A percentile compares a stretch with the other conserved stretches of the same genome.
Evolutionary conservation across 495 filamentous ascomycete genomes (phyloP).

Genomic region (Haplographium delicatum): DNA sequence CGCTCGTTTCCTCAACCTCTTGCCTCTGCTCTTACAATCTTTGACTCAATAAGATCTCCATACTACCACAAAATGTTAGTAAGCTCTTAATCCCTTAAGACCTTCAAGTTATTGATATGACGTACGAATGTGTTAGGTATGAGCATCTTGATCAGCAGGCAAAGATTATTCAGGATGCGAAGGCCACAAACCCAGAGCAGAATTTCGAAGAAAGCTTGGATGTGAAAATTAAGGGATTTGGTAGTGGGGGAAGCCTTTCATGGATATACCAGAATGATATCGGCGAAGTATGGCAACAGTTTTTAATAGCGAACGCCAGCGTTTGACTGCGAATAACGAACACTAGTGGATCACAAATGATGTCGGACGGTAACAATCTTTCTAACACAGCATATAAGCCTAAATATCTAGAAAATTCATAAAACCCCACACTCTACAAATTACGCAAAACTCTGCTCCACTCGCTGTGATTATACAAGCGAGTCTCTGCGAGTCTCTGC

Average conservation of each 20-base stretch:
- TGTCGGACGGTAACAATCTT: no score
- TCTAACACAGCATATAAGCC: no score
- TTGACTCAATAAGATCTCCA: slow-evolving; percentile 38
- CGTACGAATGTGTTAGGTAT: slow-evolving; percentile 29
- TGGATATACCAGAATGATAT: slow-evolving; percentile 46
- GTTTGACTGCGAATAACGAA: neutral
- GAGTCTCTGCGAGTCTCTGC: no score
- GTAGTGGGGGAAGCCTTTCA: slow-evolving; percentile 32
- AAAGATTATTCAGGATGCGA: slow-evolving; percentile 24
- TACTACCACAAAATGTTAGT: slow-evolving; percentile 33
- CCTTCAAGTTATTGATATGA: neutral
- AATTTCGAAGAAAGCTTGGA: slow-evolving; percentile 31
- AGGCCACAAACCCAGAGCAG: slow-evolving; percentile 20
- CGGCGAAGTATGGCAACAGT: slow-evolving; percentile 35
- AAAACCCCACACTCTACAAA: no score
- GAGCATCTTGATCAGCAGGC: slow-evolving; percentile 28
- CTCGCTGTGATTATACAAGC: no score
- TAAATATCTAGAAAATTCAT: no score
- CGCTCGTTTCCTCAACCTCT: slow-evolving; percentile 16
- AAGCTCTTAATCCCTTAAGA: neutral
- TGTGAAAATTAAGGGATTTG: slow-evolving; percentile 6
- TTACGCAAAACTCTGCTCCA: no score
- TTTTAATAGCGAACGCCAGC: neutral
- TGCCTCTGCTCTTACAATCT: slow-evolving; percentile 34
- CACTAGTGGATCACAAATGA: no score